Percentiles rank a stretch among this genome's conserved stretches.
Conservation (phyloP, 1,284 basidiomycete genomes). For the Xerocomus subilludens region DNA sequence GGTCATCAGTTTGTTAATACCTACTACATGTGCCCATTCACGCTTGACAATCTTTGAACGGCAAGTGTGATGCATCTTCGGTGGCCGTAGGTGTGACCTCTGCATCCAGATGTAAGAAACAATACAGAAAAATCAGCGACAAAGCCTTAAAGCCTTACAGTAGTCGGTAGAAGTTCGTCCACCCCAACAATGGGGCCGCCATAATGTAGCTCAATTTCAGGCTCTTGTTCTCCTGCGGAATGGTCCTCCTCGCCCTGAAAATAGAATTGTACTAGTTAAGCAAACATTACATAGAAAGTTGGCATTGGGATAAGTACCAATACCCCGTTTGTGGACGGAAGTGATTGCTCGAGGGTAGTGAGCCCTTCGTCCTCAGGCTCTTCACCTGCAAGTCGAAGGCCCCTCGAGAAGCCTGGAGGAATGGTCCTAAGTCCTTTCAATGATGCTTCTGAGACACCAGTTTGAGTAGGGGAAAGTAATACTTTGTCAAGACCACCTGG, state of each 20-base stretch:
- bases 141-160: slow-evolving; percentile 66
- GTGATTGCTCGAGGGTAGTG: slow-evolving; percentile 53
- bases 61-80: slow-evolving; percentile 57
- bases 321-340: slow-evolving; percentile 28
- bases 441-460: slow-evolving; percentile 51
- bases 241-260: slow-evolving; percentile 35
- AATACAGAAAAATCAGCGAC: slow-evolving; percentile 8
- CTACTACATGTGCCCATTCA: slow-evolving; percentile 98
- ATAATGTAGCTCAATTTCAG: slow-evolving; percentile 34
- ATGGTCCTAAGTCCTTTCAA: slow-evolving; percentile 66
- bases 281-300: not conserved
- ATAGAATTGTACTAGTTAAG: slow-evolving; percentile 18
- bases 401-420: slow-evolving; percentile 73
- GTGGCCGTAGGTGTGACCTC: slow-evolving; percentile 69
- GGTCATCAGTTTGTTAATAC: slow-evolving; percentile 88
- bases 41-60: slow-evolving; percentile 74
- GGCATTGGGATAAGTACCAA: slow-evolving; percentile 30
- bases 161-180: slow-evolving; percentile 84
- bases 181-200: slow-evolving; percentile 62
- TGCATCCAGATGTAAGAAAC: slow-evolving; percentile 44
- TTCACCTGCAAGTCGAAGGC: slow-evolving; percentile 73
- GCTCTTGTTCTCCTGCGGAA: slow-evolving; percentile 37
- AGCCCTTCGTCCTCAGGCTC: slow-evolving; percentile 61
- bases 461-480: slow-evolving; percentile 55
- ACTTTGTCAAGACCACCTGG: slow-evolving; percentile 87